Base-by-base conservation (phyloP, 176 grass and related monocot genomes). In the Chrysopogon serrulatus region DNA sequence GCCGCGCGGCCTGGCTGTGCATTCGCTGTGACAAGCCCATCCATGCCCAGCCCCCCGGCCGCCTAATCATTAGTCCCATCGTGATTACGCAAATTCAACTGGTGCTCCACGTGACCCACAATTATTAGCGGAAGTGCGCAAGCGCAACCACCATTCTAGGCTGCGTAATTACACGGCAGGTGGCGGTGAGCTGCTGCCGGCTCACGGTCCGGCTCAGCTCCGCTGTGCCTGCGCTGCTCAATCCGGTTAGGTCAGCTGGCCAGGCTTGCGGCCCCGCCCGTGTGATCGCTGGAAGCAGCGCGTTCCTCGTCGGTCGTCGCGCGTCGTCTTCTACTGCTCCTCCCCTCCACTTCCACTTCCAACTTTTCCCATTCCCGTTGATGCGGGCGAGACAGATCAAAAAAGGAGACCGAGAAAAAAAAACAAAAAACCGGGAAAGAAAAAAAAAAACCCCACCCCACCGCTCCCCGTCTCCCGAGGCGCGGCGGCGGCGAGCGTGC, bases 331-430 rank as follows among this genome's bases (percentile, higher is more conserved):
- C 79, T 63, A 23, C 65, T 71, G 17, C 71, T 60, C 12, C 19
- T 6, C 16, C 39, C 45, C 30, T 76, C 53, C 32, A 5, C 82
- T 51, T 80, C 66, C 4, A 44, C 36, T 44, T 14, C 24, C 48
- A 47, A 44, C 73, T 66, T 79, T 86, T 83, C 74, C 84, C 79
- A 89, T 72, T 79, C 68, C 45, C 84, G 73, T 73, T 49, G 83
- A 30, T 4, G 11, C 60, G 17, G 14, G 51, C 32, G 59, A 54
- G 10, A 59, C 65, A 26, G 43, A 74, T 62, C 14, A 24, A 68
- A 24, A 68, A 86, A 36, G 18, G 10, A 32, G 41, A 62, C 5
- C 23, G 32, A 41, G 69, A 0, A 3, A 26, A 5, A 1, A 4
- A 67, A 26, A 5, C 0, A 4, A 67, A 36, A 24, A 7, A 23